phyloP scores from a whole-genome alignment of 306 rosid species.

The Gleditsia sinensis region DNA sequence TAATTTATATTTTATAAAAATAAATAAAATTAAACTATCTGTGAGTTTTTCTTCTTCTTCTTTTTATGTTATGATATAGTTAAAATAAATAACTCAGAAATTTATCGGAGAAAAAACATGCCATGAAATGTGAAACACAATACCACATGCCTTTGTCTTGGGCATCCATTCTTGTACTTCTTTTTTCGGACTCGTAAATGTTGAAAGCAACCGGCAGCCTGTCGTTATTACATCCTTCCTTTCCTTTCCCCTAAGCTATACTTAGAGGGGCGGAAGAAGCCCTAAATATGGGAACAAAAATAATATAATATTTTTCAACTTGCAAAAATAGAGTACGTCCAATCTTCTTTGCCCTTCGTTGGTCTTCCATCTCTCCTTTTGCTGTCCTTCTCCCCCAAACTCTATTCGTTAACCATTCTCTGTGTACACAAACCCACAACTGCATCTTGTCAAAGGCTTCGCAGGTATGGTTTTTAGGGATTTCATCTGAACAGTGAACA shows the following conservation, averaged over 20 bases:
- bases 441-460: constrained; percentile 39
- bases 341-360: constrained; percentile 35
- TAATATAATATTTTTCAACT: constrained; percentile 30
- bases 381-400: neutral
- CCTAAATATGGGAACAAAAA: constrained; percentile 32
- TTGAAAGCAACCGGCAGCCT: constrained; percentile 75
- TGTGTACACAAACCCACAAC: constrained; percentile 40
- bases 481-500: constrained; percentile 45
- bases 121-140: constrained; percentile 88
- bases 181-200: constrained; percentile 52
- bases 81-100: too few species aligned
- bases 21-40: too few species aligned
- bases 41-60: too few species aligned
- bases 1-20: too few species aligned
- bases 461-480: constrained; percentile 44
- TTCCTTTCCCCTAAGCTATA: constrained; percentile 34
- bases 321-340: constrained; percentile 22
- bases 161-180: constrained; percentile 69
- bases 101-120: too few species aligned
- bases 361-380: constrained; percentile 1
- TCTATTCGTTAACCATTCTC: constrained; percentile 35
- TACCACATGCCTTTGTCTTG: constrained; percentile 77
- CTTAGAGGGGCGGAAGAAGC: constrained; percentile 32
- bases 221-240: constrained; percentile 48
- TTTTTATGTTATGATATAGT: too few species aligned